Evolutionary conservation across 129 eudicot species (phyloP).

Genomic region (Centrapalus pauciflorus): DNA sequence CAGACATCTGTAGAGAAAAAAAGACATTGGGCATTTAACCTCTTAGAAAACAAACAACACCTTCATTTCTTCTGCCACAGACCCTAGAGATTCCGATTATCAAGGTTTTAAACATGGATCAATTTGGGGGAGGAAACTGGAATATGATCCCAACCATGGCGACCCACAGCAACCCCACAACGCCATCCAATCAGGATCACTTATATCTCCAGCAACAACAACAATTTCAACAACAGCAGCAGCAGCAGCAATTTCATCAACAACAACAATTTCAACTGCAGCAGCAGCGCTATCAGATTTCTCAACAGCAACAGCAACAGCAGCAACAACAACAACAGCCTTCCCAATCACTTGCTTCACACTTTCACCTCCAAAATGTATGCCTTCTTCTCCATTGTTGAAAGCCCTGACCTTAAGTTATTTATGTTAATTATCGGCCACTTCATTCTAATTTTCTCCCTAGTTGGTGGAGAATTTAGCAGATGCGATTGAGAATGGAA

Average conservation of each 20-base stretch:
- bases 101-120: constrained; percentile 35
- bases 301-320: constrained; percentile 38
- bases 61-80: no score
- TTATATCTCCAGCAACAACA: constrained; percentile 49
- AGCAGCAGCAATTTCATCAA: constrained; percentile 42
- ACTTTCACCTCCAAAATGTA: constrained; percentile 82
- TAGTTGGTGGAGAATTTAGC: constrained; percentile 97
- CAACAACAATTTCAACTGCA: constrained; percentile 35
- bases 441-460: not conserved
- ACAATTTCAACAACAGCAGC: constrained; percentile 35
- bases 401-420: not conserved
- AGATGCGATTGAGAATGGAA: constrained; percentile 76
- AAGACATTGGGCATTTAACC: no score
- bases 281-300: constrained; percentile 36
- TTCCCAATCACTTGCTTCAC: constrained; percentile 87
- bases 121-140: constrained; percentile 80
- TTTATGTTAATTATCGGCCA: not conserved
- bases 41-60: no score
- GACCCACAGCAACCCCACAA: constrained; percentile 68
- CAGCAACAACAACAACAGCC: constrained; percentile 41
- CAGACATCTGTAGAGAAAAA: no score
- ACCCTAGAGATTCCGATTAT: constrained; percentile 5
- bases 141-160: constrained; percentile 68
- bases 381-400: not conserved
- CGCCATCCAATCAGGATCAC: constrained; percentile 84